A percentile compares a stretch with the other conserved stretches of the same genome.
Conservation (phyloP, 805 yeast genomes). For the Jamesozyma lodderae region DNA sequence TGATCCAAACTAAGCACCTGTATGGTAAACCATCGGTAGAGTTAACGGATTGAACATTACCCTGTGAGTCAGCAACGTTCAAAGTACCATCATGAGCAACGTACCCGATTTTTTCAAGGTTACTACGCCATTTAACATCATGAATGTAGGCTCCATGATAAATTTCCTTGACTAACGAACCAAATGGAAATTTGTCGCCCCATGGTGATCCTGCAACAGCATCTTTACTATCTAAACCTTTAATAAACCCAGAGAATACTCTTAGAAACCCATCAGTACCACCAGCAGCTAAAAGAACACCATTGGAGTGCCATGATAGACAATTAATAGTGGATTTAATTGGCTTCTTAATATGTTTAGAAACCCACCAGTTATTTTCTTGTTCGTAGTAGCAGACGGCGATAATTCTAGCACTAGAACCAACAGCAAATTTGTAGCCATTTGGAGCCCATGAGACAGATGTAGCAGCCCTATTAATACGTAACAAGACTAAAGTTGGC, state of each 20-base stretch:
- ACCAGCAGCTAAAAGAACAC: constrained; percentile 79
- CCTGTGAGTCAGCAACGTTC: constrained; percentile 55
- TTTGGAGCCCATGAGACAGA: constrained; percentile 90
- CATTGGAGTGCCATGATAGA: constrained; percentile 89
- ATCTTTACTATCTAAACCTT: constrained; percentile 70
- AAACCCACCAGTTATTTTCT: constrained; percentile 99
- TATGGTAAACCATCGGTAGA: constrained; percentile 57
- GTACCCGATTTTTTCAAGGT: constrained; percentile 68
- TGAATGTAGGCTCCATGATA: constrained; percentile 85
- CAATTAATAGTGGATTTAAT: constrained; percentile 76
- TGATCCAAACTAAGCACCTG: constrained; percentile 60
- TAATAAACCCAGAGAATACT: constrained; percentile 81
- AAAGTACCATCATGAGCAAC: constrained; percentile 84
- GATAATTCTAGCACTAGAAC: constrained; percentile 86
- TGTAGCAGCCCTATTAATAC: constrained; percentile 94
- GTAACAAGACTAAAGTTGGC: constrained; percentile 84
- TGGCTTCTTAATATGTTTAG: constrained; percentile 95
- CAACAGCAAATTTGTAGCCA: constrained; percentile 95
- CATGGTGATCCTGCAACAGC: constrained; percentile 53
- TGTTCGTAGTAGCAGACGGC: constrained; percentile 94
- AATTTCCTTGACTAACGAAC: constrained; percentile 44
- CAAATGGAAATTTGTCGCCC: constrained; percentile 95
- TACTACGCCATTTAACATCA: constrained; percentile 76
- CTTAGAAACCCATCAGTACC: constrained; percentile 90
- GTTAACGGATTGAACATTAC: constrained; percentile 16